Percentiles rank a stretch among this genome's conserved stretches.
phyloP scores from a whole-genome alignment of 1,139 yeast genomes.

The Yamadazyma triangularis region DNA sequence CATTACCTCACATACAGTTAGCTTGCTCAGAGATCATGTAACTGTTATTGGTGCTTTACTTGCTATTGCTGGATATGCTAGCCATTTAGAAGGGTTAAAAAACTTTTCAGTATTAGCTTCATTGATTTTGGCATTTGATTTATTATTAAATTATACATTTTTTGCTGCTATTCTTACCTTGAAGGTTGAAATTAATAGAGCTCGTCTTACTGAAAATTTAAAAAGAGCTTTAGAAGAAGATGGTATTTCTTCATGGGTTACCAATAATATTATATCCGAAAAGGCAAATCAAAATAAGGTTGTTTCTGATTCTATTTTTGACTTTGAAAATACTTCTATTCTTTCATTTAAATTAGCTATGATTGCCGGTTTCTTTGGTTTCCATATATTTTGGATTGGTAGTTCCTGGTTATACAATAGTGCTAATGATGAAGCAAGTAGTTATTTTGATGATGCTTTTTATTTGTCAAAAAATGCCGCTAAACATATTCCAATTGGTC shows the following conservation, averaged over 20 bases:
- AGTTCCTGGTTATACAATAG: conserved; percentile 64
- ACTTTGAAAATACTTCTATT: conserved; percentile 34
- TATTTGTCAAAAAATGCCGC: conserved; percentile 37
- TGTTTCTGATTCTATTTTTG: conserved; percentile 22
- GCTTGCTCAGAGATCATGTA: conserved; percentile 74
- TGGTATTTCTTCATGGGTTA: conserved; percentile 76
- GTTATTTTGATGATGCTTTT: neutral
- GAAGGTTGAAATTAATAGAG: conserved; percentile 85
- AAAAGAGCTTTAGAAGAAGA: conserved; percentile 89
- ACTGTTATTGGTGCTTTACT: conserved; percentile 72
- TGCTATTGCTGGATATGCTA: conserved; percentile 65
- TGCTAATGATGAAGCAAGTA: conserved; percentile 10
- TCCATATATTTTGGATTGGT: conserved; percentile 75
- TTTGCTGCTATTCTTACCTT: conserved; percentile 81
- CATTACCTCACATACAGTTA: conserved; percentile 62
- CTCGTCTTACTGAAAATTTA: conserved; percentile 78
- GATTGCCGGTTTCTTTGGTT: conserved; percentile 62
- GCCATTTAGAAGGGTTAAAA: conserved; percentile 67
- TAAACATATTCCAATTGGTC: conserved; percentile 38
- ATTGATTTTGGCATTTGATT: conserved; percentile 68
- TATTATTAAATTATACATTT: conserved; percentile 74
- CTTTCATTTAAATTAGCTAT: conserved; percentile 62
- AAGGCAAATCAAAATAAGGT: conserved; percentile 52
- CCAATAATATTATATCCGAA: conserved; percentile 50
- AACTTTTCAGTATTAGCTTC: conserved; percentile 82